These are phyloP conservation scores for Chlamydomonas applanata DNA, from an alignment of 139 green algal genomes.

Conservation along the genomic window DNA sequence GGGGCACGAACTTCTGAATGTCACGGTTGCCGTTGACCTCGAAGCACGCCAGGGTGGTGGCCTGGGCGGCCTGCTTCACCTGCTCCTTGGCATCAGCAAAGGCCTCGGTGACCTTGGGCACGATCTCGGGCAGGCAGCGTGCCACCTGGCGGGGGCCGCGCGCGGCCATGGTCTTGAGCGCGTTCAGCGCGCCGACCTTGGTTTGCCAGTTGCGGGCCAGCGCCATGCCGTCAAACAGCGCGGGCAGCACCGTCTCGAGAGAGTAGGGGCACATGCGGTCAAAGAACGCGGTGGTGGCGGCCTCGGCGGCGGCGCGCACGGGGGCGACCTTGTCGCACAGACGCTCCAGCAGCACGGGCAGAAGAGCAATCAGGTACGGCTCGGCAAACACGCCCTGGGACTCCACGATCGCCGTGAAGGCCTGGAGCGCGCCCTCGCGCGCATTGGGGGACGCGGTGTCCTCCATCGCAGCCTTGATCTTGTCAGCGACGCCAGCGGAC, in stretches of 20 bases:
- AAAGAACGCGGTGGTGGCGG: slow-evolving; percentile 34
- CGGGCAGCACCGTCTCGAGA: slow-evolving; percentile 53
- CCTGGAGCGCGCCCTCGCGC: slow-evolving; percentile 47
- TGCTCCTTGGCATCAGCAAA: slow-evolving; percentile 72
- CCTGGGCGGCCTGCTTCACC: slow-evolving; percentile 44
- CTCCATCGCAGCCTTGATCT: slow-evolving; percentile 14
- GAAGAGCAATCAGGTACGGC: slow-evolving; percentile 60
- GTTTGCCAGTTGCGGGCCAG: slow-evolving; percentile 68
- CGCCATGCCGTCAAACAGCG: slow-evolving; percentile 67
- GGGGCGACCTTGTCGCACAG: slow-evolving; percentile 65
- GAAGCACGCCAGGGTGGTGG: slow-evolving; percentile 46
- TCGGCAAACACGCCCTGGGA: slow-evolving; percentile 44
- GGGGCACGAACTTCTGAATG: slow-evolving; percentile 85
- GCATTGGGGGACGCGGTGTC: slow-evolving; percentile 6
- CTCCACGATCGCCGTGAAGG: slow-evolving; percentile 38
- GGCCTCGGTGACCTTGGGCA: slow-evolving; percentile 66
- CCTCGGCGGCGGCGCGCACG: slow-evolving; percentile 30
- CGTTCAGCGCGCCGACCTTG: slow-evolving; percentile 68
- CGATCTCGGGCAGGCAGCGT: slow-evolving; percentile 69
- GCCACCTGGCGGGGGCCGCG: slow-evolving; percentile 56
- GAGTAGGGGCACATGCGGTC: slow-evolving; percentile 44
- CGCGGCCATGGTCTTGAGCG: slow-evolving; percentile 58
- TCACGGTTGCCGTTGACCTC: slow-evolving; percentile 74
- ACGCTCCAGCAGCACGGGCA: slow-evolving; percentile 59
- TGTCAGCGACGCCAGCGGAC: slow-evolving; percentile 11